Evolutionary conservation across 371 early-diverging fungal species (phyloP), one percentile per base, ranked within the genome.

Genomic region (Parasitella parasitica): DNA sequence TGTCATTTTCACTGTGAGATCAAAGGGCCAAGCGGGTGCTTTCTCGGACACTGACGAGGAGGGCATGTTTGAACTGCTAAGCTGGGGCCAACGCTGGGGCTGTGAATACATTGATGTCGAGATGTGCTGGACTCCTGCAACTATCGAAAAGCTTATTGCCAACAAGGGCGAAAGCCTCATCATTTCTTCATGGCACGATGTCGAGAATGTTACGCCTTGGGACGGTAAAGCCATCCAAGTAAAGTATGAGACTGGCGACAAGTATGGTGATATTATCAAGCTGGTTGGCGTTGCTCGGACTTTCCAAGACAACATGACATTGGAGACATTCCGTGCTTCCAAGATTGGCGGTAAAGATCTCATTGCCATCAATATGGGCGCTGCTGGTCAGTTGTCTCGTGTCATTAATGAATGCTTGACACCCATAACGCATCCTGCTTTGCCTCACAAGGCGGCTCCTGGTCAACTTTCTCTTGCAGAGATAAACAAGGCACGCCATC

Each of bases 71-170:
- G 81, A 81, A 3, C 77, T 96, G 51, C 78, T 94, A 41, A 59
- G 64, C 11, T 73, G 81, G 64, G 97, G 91, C 24, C 63, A 90
- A 26, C 83, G 86, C 54, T 93, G 93, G 92, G 97, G 96, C 18
- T 93, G 94, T 72, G 97, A 97, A 71, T 95, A 93, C 61, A 69
- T 98, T 22, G 98, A 97, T 69, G 84, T 96, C n/a, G 97, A 98
- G 67, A 82, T 94, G 18, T 71, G 73, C 38, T 76, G 73, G 67
- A 63, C 71, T 18, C 57, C 70, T 39, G 58, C 61, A n/a, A 64
- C 62, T n/a, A 78, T 85, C 41, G 72, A 86, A 32, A 60, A 77
- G 9, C 57, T 95, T 50, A 63, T 84, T 2, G 57, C 61, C 5
- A 51, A 34, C 36, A 85, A 86, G 66, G 91, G 91, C 15, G 73